Percentiles rank a stretch among this genome's conserved stretches.
phyloP scores from a whole-genome alignment of 306 rosid genomes.

The Ormosia semicastrata region DNA sequence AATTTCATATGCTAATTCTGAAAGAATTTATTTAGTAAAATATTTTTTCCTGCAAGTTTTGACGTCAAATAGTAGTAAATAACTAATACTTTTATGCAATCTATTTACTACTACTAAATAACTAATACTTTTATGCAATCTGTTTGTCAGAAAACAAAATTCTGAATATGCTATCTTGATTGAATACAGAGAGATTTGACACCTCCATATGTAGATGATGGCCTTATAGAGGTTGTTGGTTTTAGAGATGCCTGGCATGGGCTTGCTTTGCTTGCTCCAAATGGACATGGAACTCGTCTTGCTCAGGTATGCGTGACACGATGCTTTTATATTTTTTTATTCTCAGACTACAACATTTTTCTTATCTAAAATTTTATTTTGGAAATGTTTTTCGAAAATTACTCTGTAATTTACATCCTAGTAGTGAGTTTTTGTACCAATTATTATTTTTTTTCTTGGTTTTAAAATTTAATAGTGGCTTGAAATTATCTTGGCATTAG shows the following conservation, averaged over 20 bases:
- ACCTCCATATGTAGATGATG: slow-evolving; percentile 92
- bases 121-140: background rate
- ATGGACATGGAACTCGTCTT: slow-evolving; percentile 99
- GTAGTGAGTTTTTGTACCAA: background rate
- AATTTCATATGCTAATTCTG: slow-evolving; percentile 18
- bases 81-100: background rate
- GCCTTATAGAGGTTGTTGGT: slow-evolving; percentile 88
- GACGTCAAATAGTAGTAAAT: background rate
- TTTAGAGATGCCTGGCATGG: slow-evolving; percentile 99
- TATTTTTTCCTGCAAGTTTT: background rate
- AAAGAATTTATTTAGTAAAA: background rate
- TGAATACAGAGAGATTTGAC: slow-evolving; percentile 64
- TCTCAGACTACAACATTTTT: background rate
- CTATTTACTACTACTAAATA: background rate
- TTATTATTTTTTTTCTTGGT: background rate
- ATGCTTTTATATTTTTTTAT: background rate
- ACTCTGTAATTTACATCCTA: background rate
- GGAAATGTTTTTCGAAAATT: background rate
- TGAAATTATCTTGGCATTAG: slow-evolving; percentile 38
- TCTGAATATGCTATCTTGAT: slow-evolving; percentile 27
- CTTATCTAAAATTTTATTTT: background rate
- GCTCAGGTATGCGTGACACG: slow-evolving; percentile 61
- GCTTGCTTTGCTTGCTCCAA: slow-evolving; percentile 85
- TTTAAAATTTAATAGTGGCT: slow-evolving; percentile 12
- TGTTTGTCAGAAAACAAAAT: background rate